Conservation (phyloP, 305 asterid species). For the Nicotiana rustica region DNA sequence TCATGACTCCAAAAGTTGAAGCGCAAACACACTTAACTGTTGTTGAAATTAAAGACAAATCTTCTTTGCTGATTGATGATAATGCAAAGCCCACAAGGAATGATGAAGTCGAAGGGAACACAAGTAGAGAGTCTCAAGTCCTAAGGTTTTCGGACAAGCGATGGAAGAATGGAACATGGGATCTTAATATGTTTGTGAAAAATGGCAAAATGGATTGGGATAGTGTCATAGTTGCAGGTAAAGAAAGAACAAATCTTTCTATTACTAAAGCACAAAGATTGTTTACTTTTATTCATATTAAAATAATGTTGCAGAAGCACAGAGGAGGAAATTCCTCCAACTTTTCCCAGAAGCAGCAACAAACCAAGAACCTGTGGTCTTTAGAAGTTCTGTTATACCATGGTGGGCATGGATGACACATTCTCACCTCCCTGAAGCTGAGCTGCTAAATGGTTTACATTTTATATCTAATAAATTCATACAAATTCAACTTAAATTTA, state of each 20-base stretch:
- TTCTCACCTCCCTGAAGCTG: conserved; percentile 78
- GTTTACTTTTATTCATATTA: not conserved
- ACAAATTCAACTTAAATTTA: not conserved
- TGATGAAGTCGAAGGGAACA: conserved; percentile 32
- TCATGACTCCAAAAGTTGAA: conserved; percentile 49
- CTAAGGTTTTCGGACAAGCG: conserved; percentile 53
- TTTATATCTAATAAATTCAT: not conserved
- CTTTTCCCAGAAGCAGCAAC: conserved; percentile 66
- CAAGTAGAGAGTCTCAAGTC: conserved; percentile 34
- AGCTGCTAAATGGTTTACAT: conserved; percentile 61
- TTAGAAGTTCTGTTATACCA: conserved; percentile 70
- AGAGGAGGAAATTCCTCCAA: conserved; percentile 66
- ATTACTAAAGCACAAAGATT: not conserved
- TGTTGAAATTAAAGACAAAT: conserved; percentile 36
- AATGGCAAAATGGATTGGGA: conserved; percentile 81
- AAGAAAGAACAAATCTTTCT: not conserved
- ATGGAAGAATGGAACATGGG: conserved; percentile 85
- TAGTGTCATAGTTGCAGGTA: conserved; percentile 70
- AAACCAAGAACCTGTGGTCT: conserved; percentile 64
- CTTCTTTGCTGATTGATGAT: conserved; percentile 27
- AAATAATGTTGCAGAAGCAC: conserved; percentile 53
- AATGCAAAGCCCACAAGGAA: conserved; percentile 31
- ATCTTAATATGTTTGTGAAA: conserved; percentile 73
- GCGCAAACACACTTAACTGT: conserved; percentile 39
- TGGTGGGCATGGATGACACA: conserved; percentile 80